These are phyloP conservation scores for Trametes cingulata DNA, from an alignment of 768 basidiomycete species.

Conservation along the genomic window DNA sequence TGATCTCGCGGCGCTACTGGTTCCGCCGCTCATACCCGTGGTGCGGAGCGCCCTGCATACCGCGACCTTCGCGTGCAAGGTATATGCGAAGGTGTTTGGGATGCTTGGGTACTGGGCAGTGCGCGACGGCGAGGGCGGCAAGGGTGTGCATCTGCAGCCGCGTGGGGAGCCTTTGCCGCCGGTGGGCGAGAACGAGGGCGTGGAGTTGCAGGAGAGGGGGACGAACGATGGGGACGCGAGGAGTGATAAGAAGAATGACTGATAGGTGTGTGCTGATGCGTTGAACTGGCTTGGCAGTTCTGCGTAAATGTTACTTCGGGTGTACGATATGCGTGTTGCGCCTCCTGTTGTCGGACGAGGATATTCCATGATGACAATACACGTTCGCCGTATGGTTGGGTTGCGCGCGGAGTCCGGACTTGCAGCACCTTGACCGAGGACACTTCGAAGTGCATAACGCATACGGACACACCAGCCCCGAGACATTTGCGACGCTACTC, in stretches of 20 bases:
- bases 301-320: no score
- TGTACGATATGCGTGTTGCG: no score
- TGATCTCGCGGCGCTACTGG: slow-evolving; percentile 45
- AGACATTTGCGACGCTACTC: no score
- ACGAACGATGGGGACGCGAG: not conserved
- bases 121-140: slow-evolving; percentile 19
- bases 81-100: slow-evolving; percentile 21
- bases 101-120: slow-evolving; percentile 21
- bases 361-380: no score
- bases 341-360: no score
- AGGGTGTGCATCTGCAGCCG: slow-evolving; percentile 17
- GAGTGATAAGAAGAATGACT: slow-evolving; percentile 12
- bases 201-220: slow-evolving; percentile 7
- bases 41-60: slow-evolving; percentile 35
- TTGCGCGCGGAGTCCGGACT: no score
- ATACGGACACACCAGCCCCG: no score
- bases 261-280: not conserved
- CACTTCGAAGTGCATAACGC: no score
- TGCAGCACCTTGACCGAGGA: no score
- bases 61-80: slow-evolving; percentile 25
- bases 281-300: no score
- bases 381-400: no score
- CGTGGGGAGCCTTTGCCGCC: slow-evolving; percentile 19
- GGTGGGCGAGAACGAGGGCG: slow-evolving; percentile 1
- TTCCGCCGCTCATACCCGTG: slow-evolving; percentile 44